phyloP scores from a whole-genome alignment of 129 eudicot genomes.

The Rutidosis leptorrhynchoides region DNA sequence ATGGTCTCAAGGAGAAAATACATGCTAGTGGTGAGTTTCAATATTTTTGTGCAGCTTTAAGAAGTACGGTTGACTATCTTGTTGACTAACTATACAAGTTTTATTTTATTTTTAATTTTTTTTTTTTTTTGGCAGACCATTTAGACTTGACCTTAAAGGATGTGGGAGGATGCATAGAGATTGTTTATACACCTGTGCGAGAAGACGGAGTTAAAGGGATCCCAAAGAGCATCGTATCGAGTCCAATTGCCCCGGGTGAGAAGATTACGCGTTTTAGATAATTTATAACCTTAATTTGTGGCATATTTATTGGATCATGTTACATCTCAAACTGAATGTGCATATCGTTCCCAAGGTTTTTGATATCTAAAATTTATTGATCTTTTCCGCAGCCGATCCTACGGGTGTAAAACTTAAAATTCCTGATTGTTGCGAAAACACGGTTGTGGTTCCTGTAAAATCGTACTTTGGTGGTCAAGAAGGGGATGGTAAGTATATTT shows the following conservation, averaged over 20 bases:
- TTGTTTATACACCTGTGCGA: constrained; percentile 82
- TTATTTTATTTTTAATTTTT: no score
- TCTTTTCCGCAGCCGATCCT: constrained; percentile 59
- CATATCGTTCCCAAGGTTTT: constrained; percentile 10
- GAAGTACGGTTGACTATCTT: constrained; percentile 7
- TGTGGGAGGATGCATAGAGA: constrained; percentile 66
- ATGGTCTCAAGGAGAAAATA: constrained; percentile 63
- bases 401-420: constrained; percentile 65
- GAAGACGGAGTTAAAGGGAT: constrained; percentile 73
- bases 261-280: constrained; percentile 7
- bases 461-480: constrained; percentile 91
- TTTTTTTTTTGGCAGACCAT: constrained; percentile 60
- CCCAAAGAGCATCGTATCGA: constrained; percentile 49
- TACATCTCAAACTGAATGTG: constrained; percentile 1
- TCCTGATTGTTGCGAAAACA: constrained; percentile 79
- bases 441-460: constrained; percentile 56
- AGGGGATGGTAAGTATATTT: constrained; percentile 67
- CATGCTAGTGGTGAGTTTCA: constrained; percentile 49
- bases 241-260: constrained; percentile 69
- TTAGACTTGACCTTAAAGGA: constrained; percentile 64
- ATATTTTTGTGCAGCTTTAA: background rate
- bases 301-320: background rate
- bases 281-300: background rate
- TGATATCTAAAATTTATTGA: constrained; percentile 6
- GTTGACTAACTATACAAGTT: constrained; percentile 29